A percentile compares a stretch with the other conserved stretches of the same genome.
Evolutionary conservation across 805 yeast genomes (phyloP).

Genomic region (Sungouiozyma ichnusensis): DNA sequence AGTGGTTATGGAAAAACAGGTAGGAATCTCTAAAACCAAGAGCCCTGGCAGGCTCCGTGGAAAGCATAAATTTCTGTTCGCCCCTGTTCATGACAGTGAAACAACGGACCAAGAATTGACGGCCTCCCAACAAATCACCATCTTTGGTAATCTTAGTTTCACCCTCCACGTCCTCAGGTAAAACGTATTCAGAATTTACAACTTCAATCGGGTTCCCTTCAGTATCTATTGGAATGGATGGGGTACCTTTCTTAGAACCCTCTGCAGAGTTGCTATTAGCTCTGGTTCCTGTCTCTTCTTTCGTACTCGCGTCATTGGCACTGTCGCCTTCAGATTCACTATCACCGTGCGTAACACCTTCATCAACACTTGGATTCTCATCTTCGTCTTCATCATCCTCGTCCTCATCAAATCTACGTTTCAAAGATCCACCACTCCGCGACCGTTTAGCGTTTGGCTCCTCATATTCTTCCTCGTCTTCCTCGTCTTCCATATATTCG

Average conservation of each 20-base stretch:
- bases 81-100: constrained; percentile 53
- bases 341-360: constrained; percentile 7
- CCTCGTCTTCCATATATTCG: constrained; percentile 17
- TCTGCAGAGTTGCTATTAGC: constrained; percentile 11
- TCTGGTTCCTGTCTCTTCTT: constrained; percentile 15
- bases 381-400: constrained; percentile 13
- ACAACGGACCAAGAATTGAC: constrained; percentile 62
- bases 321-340: constrained; percentile 13
- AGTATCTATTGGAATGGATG: constrained; percentile 40
- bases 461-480: constrained; percentile 19
- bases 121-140: constrained; percentile 62
- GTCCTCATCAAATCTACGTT: constrained; percentile 9
- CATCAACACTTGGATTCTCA: constrained; percentile 3
- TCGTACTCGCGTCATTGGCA: constrained; percentile 15
- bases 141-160: constrained; percentile 55
- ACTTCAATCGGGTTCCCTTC: constrained; percentile 58
- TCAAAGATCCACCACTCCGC: neutral
- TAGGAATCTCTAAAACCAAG: constrained; percentile 92
- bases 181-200: constrained; percentile 64
- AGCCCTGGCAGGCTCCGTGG: constrained; percentile 93
- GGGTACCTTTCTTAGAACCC: constrained; percentile 13
- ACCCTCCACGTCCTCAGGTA: constrained; percentile 72
- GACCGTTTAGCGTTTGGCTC: neutral
- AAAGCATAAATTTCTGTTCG: constrained; percentile 69
- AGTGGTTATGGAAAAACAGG: constrained; percentile 77